Base-by-base conservation (phyloP, 2,329 filamentous ascomycete genomes). In the Emergomyces pasteurianus region DNA sequence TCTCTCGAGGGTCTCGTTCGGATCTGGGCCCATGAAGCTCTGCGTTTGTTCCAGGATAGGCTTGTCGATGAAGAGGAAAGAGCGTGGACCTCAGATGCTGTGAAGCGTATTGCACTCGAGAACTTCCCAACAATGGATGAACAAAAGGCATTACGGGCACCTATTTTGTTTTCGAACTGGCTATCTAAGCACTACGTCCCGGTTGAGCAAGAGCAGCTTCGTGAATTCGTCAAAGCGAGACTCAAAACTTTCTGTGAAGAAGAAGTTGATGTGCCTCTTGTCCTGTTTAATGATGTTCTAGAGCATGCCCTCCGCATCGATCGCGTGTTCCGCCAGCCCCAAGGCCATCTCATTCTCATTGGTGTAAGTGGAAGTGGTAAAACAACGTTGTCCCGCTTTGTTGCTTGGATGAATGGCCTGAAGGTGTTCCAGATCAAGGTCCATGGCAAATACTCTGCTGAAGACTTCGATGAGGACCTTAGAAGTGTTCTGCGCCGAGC, bases 371-470 rank as follows among this genome's bases (percentile, higher is more conserved):
- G 94, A 67, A 95, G 90, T 79, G 94, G 94, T 76, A 99, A 99
- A 80, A 99, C 94, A 3, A 99, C 94, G 0, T 78, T 99, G 14
- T 97, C 95, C 38, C 88, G 95, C 61, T 99, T 99, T 66, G 94
- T 99, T 63, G 94, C 94, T 54, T 99, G 94, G 94, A 99, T 99
- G 94, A 99, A 99, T 70, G 95, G 95, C 62, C 81, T 99, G 63
- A 96, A 92, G 73, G 92, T 99, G 47, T 99, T 96, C 82, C 94
- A 99, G 77, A 99, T 99, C 82, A 99, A 99, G 80, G 94, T 99
- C 0, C 94, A 99, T 70, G 94, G 94, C 65, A 96, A 92, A 72
- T 99, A 99, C 77, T 96, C 94, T 18, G 89, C 89, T 1, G 94
- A 97, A 72, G 94, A 99, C 77, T 99, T 99, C 71, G 94, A 99